phyloP scores from a whole-genome alignment of 768 basidiomycete species.

The Collybiopsis confluens region DNA sequence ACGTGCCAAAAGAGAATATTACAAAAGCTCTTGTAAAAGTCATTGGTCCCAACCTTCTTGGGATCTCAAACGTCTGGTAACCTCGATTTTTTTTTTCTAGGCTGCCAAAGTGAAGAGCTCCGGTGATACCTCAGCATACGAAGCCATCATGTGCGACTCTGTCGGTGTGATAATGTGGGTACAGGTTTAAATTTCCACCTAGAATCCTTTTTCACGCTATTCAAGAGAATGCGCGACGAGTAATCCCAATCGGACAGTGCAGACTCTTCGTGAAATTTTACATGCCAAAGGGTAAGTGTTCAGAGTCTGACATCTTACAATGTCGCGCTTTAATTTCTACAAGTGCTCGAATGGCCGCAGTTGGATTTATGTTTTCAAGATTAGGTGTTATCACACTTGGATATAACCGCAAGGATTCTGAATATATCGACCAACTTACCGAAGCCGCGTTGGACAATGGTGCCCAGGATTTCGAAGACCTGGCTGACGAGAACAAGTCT shows the following conservation, averaged over 20 bases:
- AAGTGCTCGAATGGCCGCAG: constrained; percentile 59
- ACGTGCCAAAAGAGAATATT: constrained; percentile 68
- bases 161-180: constrained; percentile 64
- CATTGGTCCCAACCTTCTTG: neutral
- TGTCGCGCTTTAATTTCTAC: neutral
- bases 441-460: constrained; percentile 36
- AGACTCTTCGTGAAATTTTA: constrained; percentile 51
- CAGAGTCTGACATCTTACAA: neutral
- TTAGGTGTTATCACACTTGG: constrained; percentile 48
- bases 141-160: constrained; percentile 55
- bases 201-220: constrained; percentile 6
- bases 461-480: constrained; percentile 44
- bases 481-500: constrained; percentile 33
- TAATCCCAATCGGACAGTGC: constrained; percentile 59
- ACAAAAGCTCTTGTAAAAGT: constrained; percentile 59
- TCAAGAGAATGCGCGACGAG: constrained; percentile 58
- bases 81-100: constrained; percentile 29
- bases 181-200: neutral
- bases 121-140: constrained; percentile 52
- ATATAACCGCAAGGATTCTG: constrained; percentile 25
- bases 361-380: constrained; percentile 61
- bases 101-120: constrained; percentile 45
- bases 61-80: too few relatives aligned
- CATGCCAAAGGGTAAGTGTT: constrained; percentile 41
- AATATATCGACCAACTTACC: constrained; percentile 29